Evolutionary conservation across 306 rosid genomes (phyloP), one percentile per base, ranked within the genome.

Genomic region (Parietaria judaica): DNA sequence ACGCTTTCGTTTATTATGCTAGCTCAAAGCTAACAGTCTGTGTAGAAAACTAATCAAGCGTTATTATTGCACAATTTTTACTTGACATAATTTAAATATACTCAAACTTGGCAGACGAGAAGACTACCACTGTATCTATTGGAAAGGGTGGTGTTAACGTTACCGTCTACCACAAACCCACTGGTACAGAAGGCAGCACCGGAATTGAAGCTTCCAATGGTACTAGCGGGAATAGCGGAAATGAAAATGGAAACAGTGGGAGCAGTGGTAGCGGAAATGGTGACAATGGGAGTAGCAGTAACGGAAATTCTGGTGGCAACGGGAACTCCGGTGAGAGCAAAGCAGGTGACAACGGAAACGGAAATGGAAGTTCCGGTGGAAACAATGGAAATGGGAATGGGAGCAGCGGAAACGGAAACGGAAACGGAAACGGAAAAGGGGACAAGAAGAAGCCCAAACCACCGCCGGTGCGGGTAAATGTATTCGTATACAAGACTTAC

Each of bases 361-460:
- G 67, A 4, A 76, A 76, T 14, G 76, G 76, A 55, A 70, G 63
- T 54, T 48, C 70, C 34, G 79, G 68, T 1, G 79, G 79, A 31
- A 75, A 75, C 54, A 49, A 54, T 4, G 77, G 66, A 13, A 51
- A 16, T 14, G 78, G 68, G 14, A 66, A 76, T 10, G 17, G 44
- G 35, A 72, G 78, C 15, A 56, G 62, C 34, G 82, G 79, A 4
- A 71, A 86, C 61, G 97, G 90, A 46, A 23, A 23, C 47, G 97
- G 97, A 54, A 94, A 82, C 1, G 31, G 72, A 1, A 92, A 86
- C 6, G 3, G 8, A 56, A 23, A 82, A 14, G 79, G 84, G 4
- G 77, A 14, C 63, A 83, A 90, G 60, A 87, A 87, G 37, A 87
- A 78, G 51, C 87, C 83, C 0, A 23, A 23, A 84, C 79, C 1